These are phyloP conservation scores for Debaryomyces singareniensis DNA, from an alignment of 1,139 yeast species.

Conservation along the genomic window DNA sequence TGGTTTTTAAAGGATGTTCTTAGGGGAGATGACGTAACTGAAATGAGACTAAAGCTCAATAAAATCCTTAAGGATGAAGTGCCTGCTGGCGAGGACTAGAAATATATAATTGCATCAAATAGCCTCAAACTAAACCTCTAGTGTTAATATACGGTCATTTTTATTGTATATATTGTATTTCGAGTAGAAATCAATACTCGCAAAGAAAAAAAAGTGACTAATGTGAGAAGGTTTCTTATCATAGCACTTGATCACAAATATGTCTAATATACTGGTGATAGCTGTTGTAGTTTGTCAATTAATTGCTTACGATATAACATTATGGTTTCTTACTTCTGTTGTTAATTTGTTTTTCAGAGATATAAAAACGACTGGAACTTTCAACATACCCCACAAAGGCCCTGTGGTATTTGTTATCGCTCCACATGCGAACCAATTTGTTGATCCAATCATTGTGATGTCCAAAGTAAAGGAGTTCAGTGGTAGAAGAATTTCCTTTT, in stretches of 20 bases:
- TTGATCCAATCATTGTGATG: conserved; percentile 39
- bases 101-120: too few relatives aligned
- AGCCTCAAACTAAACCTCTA: too few relatives aligned
- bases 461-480: conserved; percentile 27
- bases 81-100: conserved; percentile 89
- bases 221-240: too few relatives aligned
- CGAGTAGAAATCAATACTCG: background rate
- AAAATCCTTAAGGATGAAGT: conserved; percentile 85
- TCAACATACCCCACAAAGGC: conserved; percentile 33
- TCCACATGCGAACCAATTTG: conserved; percentile 43
- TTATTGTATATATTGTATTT: background rate
- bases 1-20: conserved; percentile 72
- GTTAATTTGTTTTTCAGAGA: conserved; percentile 41
- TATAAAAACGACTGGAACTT: conserved; percentile 33
- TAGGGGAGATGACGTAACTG: conserved; percentile 81
- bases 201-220: background rate
- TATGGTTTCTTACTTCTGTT: conserved; percentile 29
- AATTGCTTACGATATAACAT: conserved; percentile 26
- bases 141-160: background rate
- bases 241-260: background rate
- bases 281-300: conserved; percentile 3
- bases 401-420: conserved; percentile 41
- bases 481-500: conserved; percentile 43
- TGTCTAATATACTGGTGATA: background rate
- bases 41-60: conserved; percentile 64